Conservation (phyloP, 331 rosid genomes). For the Acacia concinna region DNA sequence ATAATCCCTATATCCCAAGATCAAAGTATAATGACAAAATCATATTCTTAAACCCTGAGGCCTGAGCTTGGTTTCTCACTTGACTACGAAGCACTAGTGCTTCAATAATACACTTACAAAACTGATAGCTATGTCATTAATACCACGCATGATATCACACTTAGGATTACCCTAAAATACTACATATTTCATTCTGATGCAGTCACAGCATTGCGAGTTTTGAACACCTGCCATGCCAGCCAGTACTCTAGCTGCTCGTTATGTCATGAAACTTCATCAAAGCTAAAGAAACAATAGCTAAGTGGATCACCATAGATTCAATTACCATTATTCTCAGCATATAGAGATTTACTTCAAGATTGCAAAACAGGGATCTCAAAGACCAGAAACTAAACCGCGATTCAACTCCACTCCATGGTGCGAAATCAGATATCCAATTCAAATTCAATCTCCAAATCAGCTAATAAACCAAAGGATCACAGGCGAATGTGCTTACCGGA, state of each 20-base stretch:
- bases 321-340: not conserved
- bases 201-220: not conserved
- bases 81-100: not conserved
- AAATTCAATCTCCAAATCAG: slow-evolving; percentile 4
- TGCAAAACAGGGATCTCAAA: not conserved
- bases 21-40: not conserved
- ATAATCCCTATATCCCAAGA: slow-evolving; percentile 22
- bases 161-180: not conserved
- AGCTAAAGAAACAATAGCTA: slow-evolving; percentile 1
- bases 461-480: not conserved
- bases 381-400: not conserved
- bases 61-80: slow-evolving; percentile 6
- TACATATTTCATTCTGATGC: not conserved
- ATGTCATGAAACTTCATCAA: not conserved
- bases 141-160: not conserved
- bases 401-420: not conserved
- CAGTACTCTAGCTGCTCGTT: not conserved
- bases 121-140: not conserved
- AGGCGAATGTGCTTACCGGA: slow-evolving; percentile 43
- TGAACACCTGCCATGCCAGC: not conserved
- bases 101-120: not conserved
- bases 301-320: not conserved
- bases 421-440: not conserved
- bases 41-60: not conserved
- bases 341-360: not conserved